Percentiles rank a stretch among this genome's conserved stretches.
phyloP scores from a whole-genome alignment of 1,284 basidiomycete species.

The Cryptococcus sp. region DNA sequence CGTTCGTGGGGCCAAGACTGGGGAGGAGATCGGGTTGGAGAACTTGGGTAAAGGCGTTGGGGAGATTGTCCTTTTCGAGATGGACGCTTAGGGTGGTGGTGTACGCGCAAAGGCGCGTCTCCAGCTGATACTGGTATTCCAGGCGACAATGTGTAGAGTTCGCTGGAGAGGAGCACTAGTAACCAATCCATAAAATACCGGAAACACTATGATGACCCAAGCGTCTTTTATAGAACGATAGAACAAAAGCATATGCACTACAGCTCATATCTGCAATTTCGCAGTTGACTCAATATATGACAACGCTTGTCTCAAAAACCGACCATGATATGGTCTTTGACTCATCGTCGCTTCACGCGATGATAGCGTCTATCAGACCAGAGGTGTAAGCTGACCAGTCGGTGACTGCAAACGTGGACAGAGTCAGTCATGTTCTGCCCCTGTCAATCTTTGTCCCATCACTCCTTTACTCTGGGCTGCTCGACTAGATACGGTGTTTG shows the following conservation, averaged over 20 bases:
- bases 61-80: conserved; percentile 74
- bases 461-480: not conserved
- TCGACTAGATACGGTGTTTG: not conserved
- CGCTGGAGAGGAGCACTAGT: no score
- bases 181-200: no score
- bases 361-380: conserved; percentile 16
- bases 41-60: conserved; percentile 64
- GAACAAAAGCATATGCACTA: no score
- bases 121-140: not conserved
- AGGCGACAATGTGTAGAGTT: no score
- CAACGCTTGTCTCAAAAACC: no score
- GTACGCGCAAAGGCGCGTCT: conserved; percentile 59
- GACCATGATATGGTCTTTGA: no score
- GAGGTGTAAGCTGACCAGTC: conserved; percentile 13
- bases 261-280: no score
- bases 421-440: no score
- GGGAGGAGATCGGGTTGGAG: conserved; percentile 58
- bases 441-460: not conserved
- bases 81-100: conserved; percentile 58
- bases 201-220: no score
- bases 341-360: conserved; percentile 4
- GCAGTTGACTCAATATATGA: no score
- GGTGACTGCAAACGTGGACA: conserved; percentile 2
- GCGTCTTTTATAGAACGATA: no score
- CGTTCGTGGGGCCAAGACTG: conserved; percentile 58